Conservation (phyloP, 345 rosid genomes). For the Zanthoxylum bungeanum region DNA sequence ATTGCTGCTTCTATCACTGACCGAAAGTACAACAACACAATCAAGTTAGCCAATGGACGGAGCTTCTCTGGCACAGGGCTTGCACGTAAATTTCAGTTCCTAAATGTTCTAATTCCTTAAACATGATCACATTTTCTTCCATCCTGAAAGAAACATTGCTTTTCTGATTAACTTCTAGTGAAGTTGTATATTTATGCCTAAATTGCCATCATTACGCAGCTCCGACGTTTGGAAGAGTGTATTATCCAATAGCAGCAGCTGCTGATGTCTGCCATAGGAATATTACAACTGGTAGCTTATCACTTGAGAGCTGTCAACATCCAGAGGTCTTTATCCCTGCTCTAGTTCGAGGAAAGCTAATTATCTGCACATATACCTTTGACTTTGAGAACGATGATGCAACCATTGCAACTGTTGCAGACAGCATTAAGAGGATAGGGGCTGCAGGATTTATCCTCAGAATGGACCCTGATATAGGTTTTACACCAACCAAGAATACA, state of each 20-base stretch:
- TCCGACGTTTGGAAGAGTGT: conserved; percentile 33
- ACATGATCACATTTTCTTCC: background rate
- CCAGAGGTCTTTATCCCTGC: conserved; percentile 33
- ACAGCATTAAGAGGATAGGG: conserved; percentile 36
- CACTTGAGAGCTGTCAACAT: conserved; percentile 39
- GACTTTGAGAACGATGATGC: conserved; percentile 35
- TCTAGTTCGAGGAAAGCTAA: conserved; percentile 32
- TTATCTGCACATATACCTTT: conserved; percentile 40
- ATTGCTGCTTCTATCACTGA: conserved; percentile 47
- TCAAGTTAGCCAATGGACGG: conserved; percentile 34
- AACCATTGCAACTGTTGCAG: conserved; percentile 36
- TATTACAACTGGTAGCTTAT: conserved; percentile 17
- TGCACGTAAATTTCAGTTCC: conserved; percentile 30
- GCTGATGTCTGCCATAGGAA: conserved; percentile 39
- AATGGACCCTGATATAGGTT: conserved; percentile 38
- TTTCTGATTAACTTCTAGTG: background rate
- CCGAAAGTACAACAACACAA: conserved; percentile 34
- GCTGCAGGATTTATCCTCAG: conserved; percentile 48
- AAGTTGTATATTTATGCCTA: background rate
- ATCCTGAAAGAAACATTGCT: conserved; percentile 1
- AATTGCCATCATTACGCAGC: conserved; percentile 26
- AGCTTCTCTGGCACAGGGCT: conserved; percentile 40
- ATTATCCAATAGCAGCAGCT: conserved; percentile 36
- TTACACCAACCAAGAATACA: conserved; percentile 32
- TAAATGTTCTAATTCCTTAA: background rate